Percentiles rank a stretch among this genome's conserved stretches.
Conservation (phyloP, 139 green algal species). For the Zygnema cylindricum region DNA sequence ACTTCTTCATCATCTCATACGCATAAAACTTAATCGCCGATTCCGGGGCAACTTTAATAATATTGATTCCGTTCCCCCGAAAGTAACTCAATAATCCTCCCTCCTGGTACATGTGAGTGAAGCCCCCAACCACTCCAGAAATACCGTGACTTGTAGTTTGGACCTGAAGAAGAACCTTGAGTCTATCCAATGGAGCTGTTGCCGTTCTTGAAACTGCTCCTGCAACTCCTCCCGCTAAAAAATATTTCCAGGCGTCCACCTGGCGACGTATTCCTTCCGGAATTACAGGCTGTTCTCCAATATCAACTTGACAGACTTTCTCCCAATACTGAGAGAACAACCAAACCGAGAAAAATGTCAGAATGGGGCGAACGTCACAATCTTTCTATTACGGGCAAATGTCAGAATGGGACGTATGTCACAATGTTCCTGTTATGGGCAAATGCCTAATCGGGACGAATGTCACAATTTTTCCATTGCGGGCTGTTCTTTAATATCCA, state of each 20-base stretch:
- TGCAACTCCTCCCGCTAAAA: slow-evolving; percentile 73
- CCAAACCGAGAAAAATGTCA: neutral
- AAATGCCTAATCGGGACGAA: too few relatives aligned
- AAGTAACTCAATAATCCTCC: slow-evolving; percentile 60
- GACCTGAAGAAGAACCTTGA: slow-evolving; percentile 88
- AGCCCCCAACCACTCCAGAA: neutral
- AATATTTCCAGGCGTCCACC: slow-evolving; percentile 14
- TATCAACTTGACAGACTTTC: slow-evolving; percentile 32
- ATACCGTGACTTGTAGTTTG: neutral
- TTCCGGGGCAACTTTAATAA: slow-evolving; percentile 65
- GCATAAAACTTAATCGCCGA: slow-evolving; percentile 62
- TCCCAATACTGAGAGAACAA: slow-evolving; percentile 32
- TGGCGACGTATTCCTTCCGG: slow-evolving; percentile 13
- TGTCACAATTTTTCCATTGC: too few relatives aligned
- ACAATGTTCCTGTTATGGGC: too few relatives aligned
- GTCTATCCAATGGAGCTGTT: slow-evolving; percentile 88
- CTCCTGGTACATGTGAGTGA: slow-evolving; percentile 45
- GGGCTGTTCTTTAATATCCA: too few relatives aligned
- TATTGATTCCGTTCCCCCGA: slow-evolving; percentile 67
- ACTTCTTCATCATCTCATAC: slow-evolving; percentile 62
- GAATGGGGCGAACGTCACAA: neutral
- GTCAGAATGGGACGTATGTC: too few relatives aligned
- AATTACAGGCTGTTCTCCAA: slow-evolving; percentile 40
- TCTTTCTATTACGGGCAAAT: too few relatives aligned
- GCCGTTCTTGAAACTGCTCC: slow-evolving; percentile 84